phyloP scores from a whole-genome alignment of 2,329 filamentous ascomycete species.

The Ophiostoma piceae region DNA sequence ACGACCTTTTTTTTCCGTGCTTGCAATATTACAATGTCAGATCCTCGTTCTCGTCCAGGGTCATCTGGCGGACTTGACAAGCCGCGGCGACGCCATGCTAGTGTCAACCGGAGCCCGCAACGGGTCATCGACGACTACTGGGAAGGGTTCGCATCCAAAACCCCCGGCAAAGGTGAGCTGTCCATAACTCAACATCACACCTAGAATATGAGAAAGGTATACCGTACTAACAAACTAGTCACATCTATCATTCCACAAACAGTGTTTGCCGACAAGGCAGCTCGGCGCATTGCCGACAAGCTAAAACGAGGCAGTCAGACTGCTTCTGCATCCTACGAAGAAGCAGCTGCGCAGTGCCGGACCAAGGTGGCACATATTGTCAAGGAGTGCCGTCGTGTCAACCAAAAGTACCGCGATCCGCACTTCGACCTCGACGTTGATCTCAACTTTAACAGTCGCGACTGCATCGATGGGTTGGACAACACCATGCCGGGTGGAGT shows the following conservation, averaged over 20 bases:
- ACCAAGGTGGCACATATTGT: conserved; percentile 59
- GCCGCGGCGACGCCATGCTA: conserved; percentile 16
- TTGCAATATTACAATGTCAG: neutral
- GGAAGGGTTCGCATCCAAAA: conserved; percentile 64
- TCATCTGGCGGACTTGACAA: neutral
- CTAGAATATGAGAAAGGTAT: conserved; percentile 35
- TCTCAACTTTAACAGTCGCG: conserved; percentile 53
- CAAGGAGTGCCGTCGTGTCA: conserved; percentile 64
- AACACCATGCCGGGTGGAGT: conserved; percentile 17
- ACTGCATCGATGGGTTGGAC: conserved; percentile 41
- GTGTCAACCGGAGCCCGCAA: conserved; percentile 49
- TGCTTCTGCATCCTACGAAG: conserved; percentile 61
- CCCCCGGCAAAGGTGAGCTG: conserved; percentile 57
- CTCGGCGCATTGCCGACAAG: conserved; percentile 51
- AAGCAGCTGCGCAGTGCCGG: conserved; percentile 63
- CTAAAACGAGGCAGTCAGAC: conserved; percentile 48
- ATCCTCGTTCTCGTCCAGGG: neutral
- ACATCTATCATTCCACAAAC: conserved; percentile 67
- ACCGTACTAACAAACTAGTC: conserved; percentile 59
- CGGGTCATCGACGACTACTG: conserved; percentile 67
- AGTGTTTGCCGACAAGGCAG: conserved; percentile 56
- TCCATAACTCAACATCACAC: too few species aligned
- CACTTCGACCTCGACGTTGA: conserved; percentile 81
- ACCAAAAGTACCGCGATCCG: conserved; percentile 81
- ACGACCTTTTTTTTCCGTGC: neutral